A percentile compares a stretch with the other conserved stretches of the same genome.
Evolutionary conservation across 1,284 basidiomycete species (phyloP).

Genomic region (Tylopilus orsonianus): DNA sequence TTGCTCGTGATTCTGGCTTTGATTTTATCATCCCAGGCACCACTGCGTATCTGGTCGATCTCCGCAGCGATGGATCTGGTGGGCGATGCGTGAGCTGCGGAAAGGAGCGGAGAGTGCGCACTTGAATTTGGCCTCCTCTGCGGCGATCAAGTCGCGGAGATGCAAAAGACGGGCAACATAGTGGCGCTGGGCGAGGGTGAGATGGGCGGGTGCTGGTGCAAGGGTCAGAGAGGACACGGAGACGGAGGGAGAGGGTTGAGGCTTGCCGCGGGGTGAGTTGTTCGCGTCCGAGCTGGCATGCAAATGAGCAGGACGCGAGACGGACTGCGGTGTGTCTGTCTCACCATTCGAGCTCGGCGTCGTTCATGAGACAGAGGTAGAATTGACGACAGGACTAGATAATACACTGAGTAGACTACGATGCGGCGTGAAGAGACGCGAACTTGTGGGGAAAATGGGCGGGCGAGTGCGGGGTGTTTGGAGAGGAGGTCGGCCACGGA

Average conservation of each 20-base stretch:
- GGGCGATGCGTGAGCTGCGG: not conserved
- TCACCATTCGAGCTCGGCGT: slow-evolving; percentile 68
- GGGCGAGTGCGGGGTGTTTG: slow-evolving; percentile 64
- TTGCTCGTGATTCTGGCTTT: slow-evolving; percentile 39
- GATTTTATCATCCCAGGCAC: slow-evolving; percentile 63
- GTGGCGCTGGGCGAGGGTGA: slow-evolving; percentile 70
- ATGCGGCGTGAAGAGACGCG: slow-evolving; percentile 25
- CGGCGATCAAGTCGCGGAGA: slow-evolving; percentile 64
- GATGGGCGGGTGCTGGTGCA: slow-evolving; percentile 49
- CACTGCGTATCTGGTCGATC: slow-evolving; percentile 73
- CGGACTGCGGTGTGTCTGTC: slow-evolving; percentile 24
- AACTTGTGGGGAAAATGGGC: slow-evolving; percentile 68
- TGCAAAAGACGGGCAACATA: slow-evolving; percentile 71
- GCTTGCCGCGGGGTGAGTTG: slow-evolving; percentile 41
- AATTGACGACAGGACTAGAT: slow-evolving; percentile 64
- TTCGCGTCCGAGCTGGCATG: slow-evolving; percentile 41
- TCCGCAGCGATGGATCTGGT: slow-evolving; percentile 58
- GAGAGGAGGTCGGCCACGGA: slow-evolving; percentile 65
- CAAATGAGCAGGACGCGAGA: slow-evolving; percentile 14
- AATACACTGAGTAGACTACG: slow-evolving; percentile 23
- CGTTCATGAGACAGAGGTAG: slow-evolving; percentile 68
- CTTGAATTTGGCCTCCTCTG: slow-evolving; percentile 80
- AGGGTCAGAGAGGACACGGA: not conserved
- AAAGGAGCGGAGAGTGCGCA: slow-evolving; percentile 26
- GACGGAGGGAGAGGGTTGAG: not conserved